Base-by-base conservation (phyloP, 495 filamentous ascomycete genomes). In the Aspergillus steynii region DNA sequence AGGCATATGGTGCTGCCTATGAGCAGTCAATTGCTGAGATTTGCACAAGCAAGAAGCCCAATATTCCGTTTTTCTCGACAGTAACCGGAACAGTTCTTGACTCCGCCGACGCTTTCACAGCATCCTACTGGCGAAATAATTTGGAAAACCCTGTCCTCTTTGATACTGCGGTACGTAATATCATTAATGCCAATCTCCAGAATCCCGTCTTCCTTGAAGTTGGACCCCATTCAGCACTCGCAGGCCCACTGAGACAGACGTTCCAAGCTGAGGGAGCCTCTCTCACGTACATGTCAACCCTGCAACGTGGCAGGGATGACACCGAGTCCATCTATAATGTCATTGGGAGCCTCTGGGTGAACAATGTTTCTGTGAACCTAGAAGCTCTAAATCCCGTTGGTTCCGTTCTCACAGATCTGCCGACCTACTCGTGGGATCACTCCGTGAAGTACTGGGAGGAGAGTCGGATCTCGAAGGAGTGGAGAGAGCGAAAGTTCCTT, bases 141-240 rank as follows among this genome's bases (percentile, higher is more conserved):
- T 58, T 83, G 15, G 69, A 69, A 27, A 70, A 61, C 2, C 76
- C 77, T 2, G 77, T 80, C 0, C 54, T 70, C 0, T 80, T 80
- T 63, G 15, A 31, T 10, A 15, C 58, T 4, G 69, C 70, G 0
- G 50, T 69, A 20, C 2, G 12, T 27, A 37, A 20, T n/a, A 34
- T 62, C 10, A 20, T 55, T n/a, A 42, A 42, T 1, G n/a, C 12
- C 48, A 15, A 28, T 27, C 48, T 49, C 45, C 34, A 25, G 8
- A 32, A 25, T 50, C 14, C 32, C 7, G 12, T 45, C 15, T 47
- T 59, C 10, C 31, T 65, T 8, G 58, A 61, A 28, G 1, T 65
- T 6, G 59, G 59, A 0, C 59, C 63, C 9, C 63, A 65, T 29
- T 52, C 55, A 3, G 27, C 63, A 9, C 42, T 65, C 26, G 3